phyloP scores from a whole-genome alignment of 345 rosid genomes.

The Stellera chamaejasme region DNA sequence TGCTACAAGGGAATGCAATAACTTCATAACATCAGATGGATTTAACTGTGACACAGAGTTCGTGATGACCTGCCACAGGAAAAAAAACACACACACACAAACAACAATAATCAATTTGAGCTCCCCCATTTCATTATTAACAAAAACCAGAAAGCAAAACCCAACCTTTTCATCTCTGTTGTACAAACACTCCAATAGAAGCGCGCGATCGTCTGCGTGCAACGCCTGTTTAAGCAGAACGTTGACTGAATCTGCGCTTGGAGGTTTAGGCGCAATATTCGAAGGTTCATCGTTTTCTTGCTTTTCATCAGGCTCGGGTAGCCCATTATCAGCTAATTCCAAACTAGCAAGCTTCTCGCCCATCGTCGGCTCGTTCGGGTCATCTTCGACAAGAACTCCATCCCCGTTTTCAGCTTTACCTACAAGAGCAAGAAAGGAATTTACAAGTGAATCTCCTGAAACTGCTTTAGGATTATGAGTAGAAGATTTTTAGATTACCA shows the following conservation, averaged over 20 bases:
- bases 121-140: background rate
- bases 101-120: too few species aligned
- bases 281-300: constrained; percentile 25
- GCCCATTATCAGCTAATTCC: constrained; percentile 30
- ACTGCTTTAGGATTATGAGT: background rate
- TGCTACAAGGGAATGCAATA: constrained; percentile 59
- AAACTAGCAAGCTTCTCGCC: constrained; percentile 77
- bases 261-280: constrained; percentile 41
- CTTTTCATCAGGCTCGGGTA: constrained; percentile 21
- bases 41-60: constrained; percentile 68
- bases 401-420: constrained; percentile 57
- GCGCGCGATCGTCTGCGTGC: constrained; percentile 79
- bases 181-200: constrained; percentile 84
- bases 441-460: background rate
- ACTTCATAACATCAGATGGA: constrained; percentile 73
- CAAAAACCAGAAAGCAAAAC: background rate
- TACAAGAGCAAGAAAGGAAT: constrained; percentile 10
- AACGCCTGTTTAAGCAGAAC: constrained; percentile 87
- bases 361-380: constrained; percentile 76
- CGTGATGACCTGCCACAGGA: constrained; percentile 57
- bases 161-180: constrained; percentile 81
- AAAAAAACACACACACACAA: background rate
- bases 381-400: constrained; percentile 58
- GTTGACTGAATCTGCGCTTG: constrained; percentile 82
- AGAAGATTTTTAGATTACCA: too few species aligned